A percentile compares a stretch with the other conserved stretches of the same genome.
These are phyloP conservation scores for Sclerotinia minor DNA, from an alignment of 2,329 filamentous ascomycete species.

Conservation along the genomic window DNA sequence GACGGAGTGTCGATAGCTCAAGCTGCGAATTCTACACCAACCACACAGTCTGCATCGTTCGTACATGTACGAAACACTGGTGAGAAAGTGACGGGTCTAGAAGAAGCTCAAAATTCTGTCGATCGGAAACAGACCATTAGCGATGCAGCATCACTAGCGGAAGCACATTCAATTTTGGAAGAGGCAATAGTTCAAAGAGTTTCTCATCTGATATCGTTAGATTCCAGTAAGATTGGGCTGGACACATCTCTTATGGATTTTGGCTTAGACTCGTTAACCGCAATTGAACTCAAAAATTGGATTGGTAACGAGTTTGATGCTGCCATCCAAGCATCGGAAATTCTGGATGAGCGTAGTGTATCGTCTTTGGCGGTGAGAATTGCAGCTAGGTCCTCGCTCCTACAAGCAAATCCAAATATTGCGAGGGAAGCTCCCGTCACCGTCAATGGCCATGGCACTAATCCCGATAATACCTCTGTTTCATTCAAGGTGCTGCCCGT, in stretches of 20 bases:
- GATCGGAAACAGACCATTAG: background rate
- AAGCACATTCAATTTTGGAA: background rate
- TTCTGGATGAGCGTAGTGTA: slow-evolving; percentile 2
- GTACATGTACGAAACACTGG: background rate
- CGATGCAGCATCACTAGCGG: background rate
- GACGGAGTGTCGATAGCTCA: background rate
- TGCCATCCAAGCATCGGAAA: slow-evolving; percentile 13
- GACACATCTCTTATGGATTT: slow-evolving; percentile 44
- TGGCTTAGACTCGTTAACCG: slow-evolving; percentile 26
- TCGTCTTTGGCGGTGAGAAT: background rate
- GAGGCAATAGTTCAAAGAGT: background rate
- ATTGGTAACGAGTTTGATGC: slow-evolving; percentile 44
- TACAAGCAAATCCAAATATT: background rate
- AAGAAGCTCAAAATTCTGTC: background rate
- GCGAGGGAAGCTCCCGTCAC: background rate
- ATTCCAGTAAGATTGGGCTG: slow-evolving; percentile 6
- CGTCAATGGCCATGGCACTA: background rate
- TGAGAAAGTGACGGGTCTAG: background rate
- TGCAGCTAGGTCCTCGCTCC: background rate
- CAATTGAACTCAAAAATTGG: slow-evolving; percentile 26
- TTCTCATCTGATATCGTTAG: background rate
- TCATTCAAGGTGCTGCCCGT: background rate
- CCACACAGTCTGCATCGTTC: background rate
- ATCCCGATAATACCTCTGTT: background rate
- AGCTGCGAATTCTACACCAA: background rate